These are phyloP conservation scores for Daldinia caldariorum DNA, from an alignment of 495 filamentous ascomycete genomes.

Conservation along the genomic window DNA sequence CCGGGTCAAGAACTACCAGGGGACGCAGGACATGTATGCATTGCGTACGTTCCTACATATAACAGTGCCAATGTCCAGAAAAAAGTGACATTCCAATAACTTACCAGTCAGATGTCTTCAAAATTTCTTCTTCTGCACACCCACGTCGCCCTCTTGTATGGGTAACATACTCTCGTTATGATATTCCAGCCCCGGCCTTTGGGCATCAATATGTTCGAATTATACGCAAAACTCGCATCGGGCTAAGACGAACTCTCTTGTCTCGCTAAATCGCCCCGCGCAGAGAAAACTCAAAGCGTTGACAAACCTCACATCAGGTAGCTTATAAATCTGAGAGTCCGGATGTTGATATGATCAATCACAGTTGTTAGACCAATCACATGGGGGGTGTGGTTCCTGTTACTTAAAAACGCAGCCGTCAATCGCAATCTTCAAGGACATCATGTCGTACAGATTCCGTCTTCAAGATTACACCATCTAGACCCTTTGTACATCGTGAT, in stretches of 20 bases:
- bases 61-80: constrained; percentile 5
- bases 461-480: constrained; percentile 7
- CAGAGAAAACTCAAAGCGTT: not conserved
- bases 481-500: not conserved
- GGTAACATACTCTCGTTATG: constrained; percentile 9
- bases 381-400: constrained; percentile 32
- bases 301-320: constrained; percentile 5
- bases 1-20: constrained; percentile 9
- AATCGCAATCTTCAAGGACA: constrained; percentile 15
- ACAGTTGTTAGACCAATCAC: constrained; percentile 22
- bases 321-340: constrained; percentile 17
- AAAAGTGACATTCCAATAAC: constrained; percentile 15
- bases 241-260: constrained; percentile 18
- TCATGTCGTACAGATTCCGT: constrained; percentile 23
- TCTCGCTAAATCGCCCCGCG: constrained; percentile 6
- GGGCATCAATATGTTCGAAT: constrained; percentile 24
- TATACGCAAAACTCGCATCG: constrained; percentile 8
- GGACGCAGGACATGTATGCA: constrained; percentile 17
- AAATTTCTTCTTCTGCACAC: constrained; percentile 18
- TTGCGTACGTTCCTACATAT: constrained; percentile 6
- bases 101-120: constrained; percentile 7
- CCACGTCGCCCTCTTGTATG: constrained; percentile 13
- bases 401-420: constrained; percentile 32
- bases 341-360: constrained; percentile 14
- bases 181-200: constrained; percentile 20